Percentiles rank a stretch among this genome's conserved stretches.
Evolutionary conservation across 768 basidiomycete genomes (phyloP).

Genomic region (Xerocomellus chrysenteron): DNA sequence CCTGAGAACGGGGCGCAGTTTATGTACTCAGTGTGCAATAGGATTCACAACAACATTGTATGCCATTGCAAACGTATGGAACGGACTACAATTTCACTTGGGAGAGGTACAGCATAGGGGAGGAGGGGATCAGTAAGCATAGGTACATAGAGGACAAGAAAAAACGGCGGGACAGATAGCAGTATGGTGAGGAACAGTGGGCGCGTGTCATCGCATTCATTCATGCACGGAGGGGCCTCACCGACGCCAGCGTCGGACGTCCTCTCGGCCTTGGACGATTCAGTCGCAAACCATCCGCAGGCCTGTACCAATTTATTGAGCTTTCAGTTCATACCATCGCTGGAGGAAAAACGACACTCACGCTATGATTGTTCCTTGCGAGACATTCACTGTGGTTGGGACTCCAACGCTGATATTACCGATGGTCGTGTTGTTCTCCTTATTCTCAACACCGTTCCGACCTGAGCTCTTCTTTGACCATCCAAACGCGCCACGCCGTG

Average conservation of each 20-base stretch:
- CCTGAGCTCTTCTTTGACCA: slow-evolving; percentile 63
- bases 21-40: not conserved
- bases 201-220: not conserved
- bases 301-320: slow-evolving; percentile 24
- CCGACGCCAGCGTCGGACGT: slow-evolving; percentile 37
- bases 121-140: slow-evolving; percentile 24
- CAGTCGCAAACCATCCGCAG: slow-evolving; percentile 42
- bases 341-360: slow-evolving; percentile 35
- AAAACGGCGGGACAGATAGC: not conserved
- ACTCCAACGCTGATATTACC: slow-evolving; percentile 4
- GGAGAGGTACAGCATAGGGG: slow-evolving; percentile 25
- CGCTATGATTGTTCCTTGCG: slow-evolving; percentile 49
- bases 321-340: not conserved
- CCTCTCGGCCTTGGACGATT: slow-evolving; percentile 47
- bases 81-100: slow-evolving; percentile 2
- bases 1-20: too few relatives aligned
- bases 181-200: not conserved
- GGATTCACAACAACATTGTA: not conserved
- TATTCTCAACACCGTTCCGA: slow-evolving; percentile 51
- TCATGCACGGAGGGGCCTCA: slow-evolving; percentile 27
- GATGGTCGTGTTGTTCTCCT: slow-evolving; percentile 44
- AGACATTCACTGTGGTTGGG: slow-evolving; percentile 16
- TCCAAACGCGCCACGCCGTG: slow-evolving; percentile 57
- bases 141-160: slow-evolving; percentile 29
- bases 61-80: slow-evolving; percentile 1